These are phyloP conservation scores for Petasospora fabianii DNA, from an alignment of 1,139 yeast genomes.

Conservation along the genomic window DNA sequence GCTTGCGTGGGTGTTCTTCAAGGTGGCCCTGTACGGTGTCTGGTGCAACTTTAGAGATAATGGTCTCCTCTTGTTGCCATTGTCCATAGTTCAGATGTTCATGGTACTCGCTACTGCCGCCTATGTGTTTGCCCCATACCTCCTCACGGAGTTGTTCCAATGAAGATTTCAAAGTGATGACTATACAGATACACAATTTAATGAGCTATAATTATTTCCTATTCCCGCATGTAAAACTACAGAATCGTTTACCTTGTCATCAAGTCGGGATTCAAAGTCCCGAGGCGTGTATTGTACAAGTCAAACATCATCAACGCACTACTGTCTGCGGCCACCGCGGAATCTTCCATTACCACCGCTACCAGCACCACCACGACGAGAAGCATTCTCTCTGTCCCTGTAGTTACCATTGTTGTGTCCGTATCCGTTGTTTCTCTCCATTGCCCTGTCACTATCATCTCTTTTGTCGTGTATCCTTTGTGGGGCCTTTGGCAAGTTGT, in stretches of 20 bases:
- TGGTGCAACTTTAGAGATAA: slow-evolving; percentile 61
- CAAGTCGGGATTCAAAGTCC: too few species aligned
- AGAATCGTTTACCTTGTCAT: neutral
- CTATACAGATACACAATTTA: too few species aligned
- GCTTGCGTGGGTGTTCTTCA: slow-evolving; percentile 79
- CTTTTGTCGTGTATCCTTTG: slow-evolving; percentile 17
- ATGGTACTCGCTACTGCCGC: slow-evolving; percentile 72
- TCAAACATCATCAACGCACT: neutral
- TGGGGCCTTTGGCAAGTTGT: slow-evolving; percentile 23
- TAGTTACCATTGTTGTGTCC: slow-evolving; percentile 5
- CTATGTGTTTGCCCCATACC: slow-evolving; percentile 72
- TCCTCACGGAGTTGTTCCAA: slow-evolving; percentile 39
- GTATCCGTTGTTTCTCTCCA: slow-evolving; percentile 7
- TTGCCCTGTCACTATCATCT: slow-evolving; percentile 18
- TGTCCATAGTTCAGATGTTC: slow-evolving; percentile 68
- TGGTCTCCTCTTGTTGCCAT: slow-evolving; percentile 67
- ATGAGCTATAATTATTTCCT: too few species aligned
- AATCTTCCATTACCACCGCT: too few species aligned
- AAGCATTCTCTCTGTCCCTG: slow-evolving; percentile 18
- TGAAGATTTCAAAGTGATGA: too few species aligned
- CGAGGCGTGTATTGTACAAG: neutral
- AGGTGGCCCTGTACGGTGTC: slow-evolving; percentile 84
- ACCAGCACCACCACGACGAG: slow-evolving; percentile 11
- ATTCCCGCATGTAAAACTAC: too few species aligned
- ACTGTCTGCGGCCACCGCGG: slow-evolving; percentile 5